phyloP scores from a whole-genome alignment of 169 alveolate genomes.

The Cryptosporidium sp. region DNA sequence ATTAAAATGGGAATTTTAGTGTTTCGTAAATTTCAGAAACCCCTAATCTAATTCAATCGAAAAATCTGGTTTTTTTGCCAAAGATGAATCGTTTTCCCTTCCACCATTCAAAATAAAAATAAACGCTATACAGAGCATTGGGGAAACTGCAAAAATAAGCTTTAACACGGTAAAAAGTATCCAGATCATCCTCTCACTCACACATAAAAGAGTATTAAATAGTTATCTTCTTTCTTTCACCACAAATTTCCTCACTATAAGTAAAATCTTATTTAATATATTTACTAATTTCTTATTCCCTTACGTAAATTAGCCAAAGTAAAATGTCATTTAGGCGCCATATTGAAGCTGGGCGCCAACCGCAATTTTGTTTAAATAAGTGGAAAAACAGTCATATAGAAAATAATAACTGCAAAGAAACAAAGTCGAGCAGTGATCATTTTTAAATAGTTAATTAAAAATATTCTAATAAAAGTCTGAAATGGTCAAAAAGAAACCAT shows the following conservation, averaged over 20 bases:
- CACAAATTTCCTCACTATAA: background rate
- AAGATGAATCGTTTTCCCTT: conserved; percentile 41
- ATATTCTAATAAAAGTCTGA: too few relatives aligned
- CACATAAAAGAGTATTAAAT: background rate
- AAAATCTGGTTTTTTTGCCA: conserved; percentile 53
- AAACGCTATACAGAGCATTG: conserved; percentile 49
- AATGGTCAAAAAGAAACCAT: background rate
- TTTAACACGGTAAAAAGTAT: conserved; percentile 29
- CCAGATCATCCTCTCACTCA: conserved; percentile 22
- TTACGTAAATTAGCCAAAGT: too few relatives aligned
- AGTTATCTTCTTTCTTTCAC: background rate
- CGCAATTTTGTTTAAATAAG: too few relatives aligned
- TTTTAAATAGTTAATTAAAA: too few relatives aligned
- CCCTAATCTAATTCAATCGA: conserved; percentile 48
- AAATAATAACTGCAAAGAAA: too few relatives aligned
- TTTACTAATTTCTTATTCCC: too few relatives aligned
- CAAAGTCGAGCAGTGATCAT: background rate
- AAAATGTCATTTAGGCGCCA: too few relatives aligned
- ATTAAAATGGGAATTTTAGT: background rate
- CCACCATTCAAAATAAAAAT: conserved; percentile 49
- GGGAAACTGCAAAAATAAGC: conserved; percentile 46
- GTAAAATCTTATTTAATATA: too few relatives aligned
- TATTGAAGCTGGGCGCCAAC: too few relatives aligned
- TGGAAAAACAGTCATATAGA: too few relatives aligned
- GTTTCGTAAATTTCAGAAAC: background rate